Conservation (phyloP, 768 basidiomycete species). For the Mrakia hoshinonis region DNA sequence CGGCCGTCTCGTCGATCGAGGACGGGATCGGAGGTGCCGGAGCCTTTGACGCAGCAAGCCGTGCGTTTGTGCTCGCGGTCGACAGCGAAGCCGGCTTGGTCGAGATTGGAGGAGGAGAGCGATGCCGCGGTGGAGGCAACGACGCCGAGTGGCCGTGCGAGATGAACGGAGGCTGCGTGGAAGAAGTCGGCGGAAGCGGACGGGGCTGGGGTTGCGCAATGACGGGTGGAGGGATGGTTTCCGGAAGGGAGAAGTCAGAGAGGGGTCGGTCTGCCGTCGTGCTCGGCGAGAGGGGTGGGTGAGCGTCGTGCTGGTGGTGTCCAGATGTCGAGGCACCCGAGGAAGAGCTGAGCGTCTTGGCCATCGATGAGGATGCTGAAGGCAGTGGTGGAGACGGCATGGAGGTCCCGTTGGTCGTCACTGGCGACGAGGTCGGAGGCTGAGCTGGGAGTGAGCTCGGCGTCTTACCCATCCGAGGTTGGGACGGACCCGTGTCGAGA, state of each 20-base stretch:
- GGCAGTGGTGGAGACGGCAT: neutral
- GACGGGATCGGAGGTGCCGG: neutral
- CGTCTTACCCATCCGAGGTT: conserved; percentile 8
- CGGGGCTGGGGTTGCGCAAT: neutral
- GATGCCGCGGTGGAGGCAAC: neutral
- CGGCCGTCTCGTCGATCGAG: neutral
- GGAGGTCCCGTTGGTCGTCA: neutral
- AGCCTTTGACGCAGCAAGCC: neutral
- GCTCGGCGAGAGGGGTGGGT: neutral
- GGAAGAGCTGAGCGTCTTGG: neutral
- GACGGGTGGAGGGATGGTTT: neutral
- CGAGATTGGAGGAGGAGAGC: conserved; percentile 12
- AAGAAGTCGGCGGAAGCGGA: neutral
- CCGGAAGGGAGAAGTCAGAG: neutral
- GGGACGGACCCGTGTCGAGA: conserved; percentile 4
- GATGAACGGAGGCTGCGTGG: neutral
- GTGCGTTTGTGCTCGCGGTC: neutral
- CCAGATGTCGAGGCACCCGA: neutral
- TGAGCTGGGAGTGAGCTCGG: neutral
- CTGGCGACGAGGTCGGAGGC: neutral
- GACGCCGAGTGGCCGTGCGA: conserved; percentile 21
- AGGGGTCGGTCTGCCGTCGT: neutral
- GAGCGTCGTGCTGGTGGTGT: neutral
- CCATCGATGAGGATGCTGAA: neutral
- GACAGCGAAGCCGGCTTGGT: conserved; percentile 4